Evolutionary conservation across 2,329 filamentous ascomycete genomes (phyloP), one percentile per base, ranked within the genome.

Genomic region (Tolypocladium pustulatum): DNA sequence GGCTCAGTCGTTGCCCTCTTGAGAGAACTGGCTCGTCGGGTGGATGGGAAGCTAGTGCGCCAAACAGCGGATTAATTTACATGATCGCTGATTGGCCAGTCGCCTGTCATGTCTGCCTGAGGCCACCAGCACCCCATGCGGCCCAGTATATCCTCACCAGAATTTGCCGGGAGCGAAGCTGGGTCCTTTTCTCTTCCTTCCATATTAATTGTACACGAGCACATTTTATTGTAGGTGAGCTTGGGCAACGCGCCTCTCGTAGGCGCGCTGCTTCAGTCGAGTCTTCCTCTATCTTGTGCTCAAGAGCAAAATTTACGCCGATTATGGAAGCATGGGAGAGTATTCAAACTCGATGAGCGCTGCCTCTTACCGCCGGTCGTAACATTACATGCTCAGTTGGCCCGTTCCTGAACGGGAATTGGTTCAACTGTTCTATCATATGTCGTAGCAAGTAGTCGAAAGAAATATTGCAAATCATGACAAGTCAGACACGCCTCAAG

Each of bases 361-460:
- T 80, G 81, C 80, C 81, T 85, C 84, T 87, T 87, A 88, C 85
- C 84, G 85, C 81, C 84, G 84, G 84, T 84, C 79, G 84, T 85
- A 77, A 87, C 84, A 87, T 84, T 64, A 60, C 46, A 54, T 7
- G n/a, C 4, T 32, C 32, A 43, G 15, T 56, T 40, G 8, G 20
- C 15, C 30, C 20, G 9, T 36, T 52, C 12, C 49, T 53, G 30
- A 22, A 20, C 15, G 5, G 49, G 30, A 36, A 22, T 4, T 1
- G 49, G 30, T 13, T 53, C 49, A 3, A 53, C 36, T 53, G 30
- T 32, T 32, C 46, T 52, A 34, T 52, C 27, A 20, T 34, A 7
- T 36, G 13, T 22, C 49, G 30, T 53, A 53, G 10, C 27, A 20
- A n/a, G 46, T 51, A 32, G 46, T 27, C n/a, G 27, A 10, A 10